Evolutionary conservation across 192 early-diverging fungal genomes (phyloP).

Genomic region (Backusella psychrophila): DNA sequence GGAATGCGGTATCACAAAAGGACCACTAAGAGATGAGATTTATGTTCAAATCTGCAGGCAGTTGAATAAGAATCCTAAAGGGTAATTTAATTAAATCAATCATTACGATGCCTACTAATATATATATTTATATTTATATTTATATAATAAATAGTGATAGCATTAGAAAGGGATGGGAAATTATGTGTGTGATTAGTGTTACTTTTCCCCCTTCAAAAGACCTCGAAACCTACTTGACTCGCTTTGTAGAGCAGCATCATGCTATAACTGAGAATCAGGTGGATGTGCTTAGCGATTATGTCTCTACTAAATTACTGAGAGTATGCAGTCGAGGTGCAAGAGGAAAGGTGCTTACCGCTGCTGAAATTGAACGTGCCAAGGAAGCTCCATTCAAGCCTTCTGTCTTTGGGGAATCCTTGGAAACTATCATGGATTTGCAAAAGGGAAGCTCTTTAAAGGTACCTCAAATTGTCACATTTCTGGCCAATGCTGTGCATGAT

Average conservation of each 20-base stretch:
- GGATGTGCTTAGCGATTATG: slow-evolving; percentile 47
- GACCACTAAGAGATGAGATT: slow-evolving; percentile 87
- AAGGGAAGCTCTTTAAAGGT: slow-evolving; percentile 52
- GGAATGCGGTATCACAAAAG: slow-evolving; percentile 70
- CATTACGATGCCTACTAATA: background rate
- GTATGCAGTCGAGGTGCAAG: slow-evolving; percentile 78
- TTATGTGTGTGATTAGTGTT: slow-evolving; percentile 78
- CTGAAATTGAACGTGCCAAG: slow-evolving; percentile 70
- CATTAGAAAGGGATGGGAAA: slow-evolving; percentile 82
- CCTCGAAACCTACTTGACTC: slow-evolving; percentile 78
- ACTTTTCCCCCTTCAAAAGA: slow-evolving; percentile 92
- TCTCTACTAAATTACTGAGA: slow-evolving; percentile 53
- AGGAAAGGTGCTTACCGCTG: slow-evolving; percentile 71
- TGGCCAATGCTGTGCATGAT: slow-evolving; percentile 68
- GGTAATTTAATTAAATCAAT: slow-evolving; percentile 29
- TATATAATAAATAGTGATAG: slow-evolving; percentile 47
- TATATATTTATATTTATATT: background rate
- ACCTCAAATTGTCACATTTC: slow-evolving; percentile 79
- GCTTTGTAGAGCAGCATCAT: slow-evolving; percentile 70
- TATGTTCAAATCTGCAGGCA: slow-evolving; percentile 95
- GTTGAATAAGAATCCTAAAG: slow-evolving; percentile 71
- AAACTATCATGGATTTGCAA: slow-evolving; percentile 76
- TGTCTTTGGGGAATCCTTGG: slow-evolving; percentile 88
- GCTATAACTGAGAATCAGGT: slow-evolving; percentile 45
- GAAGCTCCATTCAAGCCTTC: slow-evolving; percentile 83